Conservation (phyloP, 495 filamentous ascomycete species). For the Penicillium bovifimosum region DNA sequence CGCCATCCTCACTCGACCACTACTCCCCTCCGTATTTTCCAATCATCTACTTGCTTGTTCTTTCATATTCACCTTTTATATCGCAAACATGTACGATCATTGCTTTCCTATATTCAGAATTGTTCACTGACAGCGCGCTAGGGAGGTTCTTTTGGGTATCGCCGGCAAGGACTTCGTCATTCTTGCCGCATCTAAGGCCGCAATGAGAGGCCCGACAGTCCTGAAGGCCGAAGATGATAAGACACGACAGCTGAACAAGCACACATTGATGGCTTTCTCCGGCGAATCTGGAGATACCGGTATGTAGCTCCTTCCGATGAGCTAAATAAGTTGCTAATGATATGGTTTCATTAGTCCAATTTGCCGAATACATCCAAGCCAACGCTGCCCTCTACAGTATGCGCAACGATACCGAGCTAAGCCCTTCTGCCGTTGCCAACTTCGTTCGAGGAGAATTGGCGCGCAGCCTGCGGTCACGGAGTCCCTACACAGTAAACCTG, state of each 20-base stretch:
- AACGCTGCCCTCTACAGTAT: slow-evolving; percentile 97
- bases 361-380: slow-evolving; percentile 98
- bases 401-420: slow-evolving; percentile 89
- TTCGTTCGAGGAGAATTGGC: slow-evolving; percentile 93
- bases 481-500: slow-evolving; percentile 93
- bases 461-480: slow-evolving; percentile 78
- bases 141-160: slow-evolving; percentile 97
- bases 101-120: not conserved
- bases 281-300: slow-evolving; percentile 96
- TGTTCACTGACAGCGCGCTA: slow-evolving; percentile 35
- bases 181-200: slow-evolving; percentile 93
- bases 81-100: slow-evolving; percentile 31
- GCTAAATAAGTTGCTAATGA: slow-evolving; percentile 8
- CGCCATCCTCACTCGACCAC: slow-evolving; percentile 23
- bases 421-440: slow-evolving; percentile 78
- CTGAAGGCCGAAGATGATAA: slow-evolving; percentile 97
- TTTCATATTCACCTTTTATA: slow-evolving; percentile 5
- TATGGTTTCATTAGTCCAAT: slow-evolving; percentile 67
- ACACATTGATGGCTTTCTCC: slow-evolving; percentile 93
- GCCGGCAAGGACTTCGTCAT: slow-evolving; percentile 99
- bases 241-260: slow-evolving; percentile 81
- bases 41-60: slow-evolving; percentile 10
- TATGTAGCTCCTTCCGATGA: slow-evolving; percentile 34
- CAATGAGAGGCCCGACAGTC: slow-evolving; percentile 93
- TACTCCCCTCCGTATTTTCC: slow-evolving; percentile 11